Conservation (phyloP, 169 alveolate genomes). For the Eimeria sp. region DNA sequence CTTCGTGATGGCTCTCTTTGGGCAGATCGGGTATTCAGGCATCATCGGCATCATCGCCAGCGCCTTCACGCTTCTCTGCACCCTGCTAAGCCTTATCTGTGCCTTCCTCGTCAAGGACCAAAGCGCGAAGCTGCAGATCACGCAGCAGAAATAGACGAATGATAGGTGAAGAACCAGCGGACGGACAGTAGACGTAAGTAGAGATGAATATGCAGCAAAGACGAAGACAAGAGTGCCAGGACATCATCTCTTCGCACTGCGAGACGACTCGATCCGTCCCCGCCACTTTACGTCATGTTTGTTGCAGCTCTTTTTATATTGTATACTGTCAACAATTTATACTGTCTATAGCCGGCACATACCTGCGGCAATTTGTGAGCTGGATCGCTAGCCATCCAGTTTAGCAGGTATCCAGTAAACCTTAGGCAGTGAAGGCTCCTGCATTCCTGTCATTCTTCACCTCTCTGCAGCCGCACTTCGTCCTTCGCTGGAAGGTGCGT, state of each 20-base stretch:
- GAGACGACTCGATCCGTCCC: background rate
- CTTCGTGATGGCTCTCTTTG: constrained; percentile 73
- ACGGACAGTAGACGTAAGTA: background rate
- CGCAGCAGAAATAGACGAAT: background rate
- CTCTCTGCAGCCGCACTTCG: constrained; percentile 3
- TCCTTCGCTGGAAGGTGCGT: background rate
- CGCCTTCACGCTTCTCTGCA: constrained; percentile 51
- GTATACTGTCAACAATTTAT: background rate
- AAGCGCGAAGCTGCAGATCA: constrained; percentile 65
- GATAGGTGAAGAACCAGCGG: background rate
- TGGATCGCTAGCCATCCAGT: background rate
- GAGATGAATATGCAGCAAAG: background rate
- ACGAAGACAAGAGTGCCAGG: background rate
- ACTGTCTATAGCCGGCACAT: background rate
- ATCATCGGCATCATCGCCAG: constrained; percentile 79
- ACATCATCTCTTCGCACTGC: background rate
- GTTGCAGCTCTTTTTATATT: background rate
- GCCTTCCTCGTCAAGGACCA: constrained; percentile 51
- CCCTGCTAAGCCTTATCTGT: constrained; percentile 63
- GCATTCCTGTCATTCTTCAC: background rate
- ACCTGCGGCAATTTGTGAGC: background rate
- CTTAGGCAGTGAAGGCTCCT: background rate
- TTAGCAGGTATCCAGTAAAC: background rate
- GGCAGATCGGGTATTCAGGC: constrained; percentile 77
- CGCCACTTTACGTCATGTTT: background rate